Evolutionary conservation across 225 moss, liverwort and hornwort genomes (phyloP).

Genomic region (Rhytidiadelphus loreus): DNA sequence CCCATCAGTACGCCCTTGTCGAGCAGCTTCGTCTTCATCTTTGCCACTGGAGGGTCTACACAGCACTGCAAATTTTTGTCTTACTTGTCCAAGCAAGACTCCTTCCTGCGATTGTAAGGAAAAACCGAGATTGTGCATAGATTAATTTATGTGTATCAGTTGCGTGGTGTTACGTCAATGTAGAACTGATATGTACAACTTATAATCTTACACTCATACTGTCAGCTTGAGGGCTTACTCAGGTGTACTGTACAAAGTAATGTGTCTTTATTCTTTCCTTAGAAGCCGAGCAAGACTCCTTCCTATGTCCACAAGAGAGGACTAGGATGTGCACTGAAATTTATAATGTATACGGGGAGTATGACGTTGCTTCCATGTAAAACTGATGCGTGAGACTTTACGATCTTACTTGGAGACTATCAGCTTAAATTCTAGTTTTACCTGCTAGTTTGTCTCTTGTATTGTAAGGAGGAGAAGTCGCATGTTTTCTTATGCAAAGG

Average conservation of each 20-base stretch:
- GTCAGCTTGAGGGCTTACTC: not conserved
- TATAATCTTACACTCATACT: not conserved
- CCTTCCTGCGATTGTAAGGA: not conserved
- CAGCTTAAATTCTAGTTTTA: not conserved
- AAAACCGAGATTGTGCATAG: not conserved
- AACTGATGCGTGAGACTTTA: not conserved
- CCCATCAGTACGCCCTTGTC: not conserved
- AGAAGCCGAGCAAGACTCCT: not conserved
- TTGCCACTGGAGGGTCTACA: not conserved
- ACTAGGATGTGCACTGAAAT: not conserved
- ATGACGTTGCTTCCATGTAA: not conserved
- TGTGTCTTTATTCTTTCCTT: not conserved
- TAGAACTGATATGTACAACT: not conserved
- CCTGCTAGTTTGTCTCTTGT: not conserved
- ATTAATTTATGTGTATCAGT: not conserved
- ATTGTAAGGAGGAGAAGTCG: not conserved
- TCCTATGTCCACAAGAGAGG: not conserved
- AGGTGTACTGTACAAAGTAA: not conserved
- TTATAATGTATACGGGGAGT: not conserved
- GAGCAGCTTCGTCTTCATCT: constrained; percentile 6
- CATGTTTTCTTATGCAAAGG: not conserved
- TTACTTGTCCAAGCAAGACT: not conserved
- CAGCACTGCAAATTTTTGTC: not conserved
- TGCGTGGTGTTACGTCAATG: not conserved
- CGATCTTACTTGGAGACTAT: not conserved